Evolutionary conservation across 352 stramenopile species (phyloP).

Genomic region (Globisporangium acanthophoron): DNA sequence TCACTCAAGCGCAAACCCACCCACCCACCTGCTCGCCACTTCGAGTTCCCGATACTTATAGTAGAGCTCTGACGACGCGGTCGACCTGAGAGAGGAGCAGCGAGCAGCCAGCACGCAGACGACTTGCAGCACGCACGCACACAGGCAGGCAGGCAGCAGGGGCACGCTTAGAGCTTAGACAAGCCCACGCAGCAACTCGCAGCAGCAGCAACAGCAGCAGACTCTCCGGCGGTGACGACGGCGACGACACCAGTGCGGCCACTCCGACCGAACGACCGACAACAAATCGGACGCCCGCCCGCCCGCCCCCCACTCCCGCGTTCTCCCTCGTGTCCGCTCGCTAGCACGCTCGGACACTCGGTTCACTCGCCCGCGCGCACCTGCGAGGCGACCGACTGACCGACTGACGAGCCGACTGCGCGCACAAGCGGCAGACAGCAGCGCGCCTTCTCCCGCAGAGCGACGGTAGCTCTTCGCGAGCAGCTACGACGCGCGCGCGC

Average conservation of each 20-base stretch:
- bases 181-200: background rate
- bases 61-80: too few species aligned
- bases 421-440: background rate
- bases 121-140: background rate
- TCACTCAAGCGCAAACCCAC: too few species aligned
- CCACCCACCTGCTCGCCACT: too few species aligned
- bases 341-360: background rate
- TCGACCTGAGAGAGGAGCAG: too few species aligned
- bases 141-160: background rate
- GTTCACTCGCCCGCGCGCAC: constrained; percentile 3
- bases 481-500: background rate
- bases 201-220: background rate
- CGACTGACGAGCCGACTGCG: background rate
- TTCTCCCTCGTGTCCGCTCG: background rate
- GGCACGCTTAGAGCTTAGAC: background rate
- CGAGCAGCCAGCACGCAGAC: too few species aligned
- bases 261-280: constrained; percentile 1
- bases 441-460: background rate
- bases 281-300: background rate
- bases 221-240: background rate
- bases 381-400: constrained; percentile 2
- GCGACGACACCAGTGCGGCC: background rate
- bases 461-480: constrained; percentile 5
- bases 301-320: background rate
- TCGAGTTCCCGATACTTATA: too few species aligned